phyloP scores from a whole-genome alignment of 2,329 filamentous ascomycete species.

The Aspergillus glaucus region DNA sequence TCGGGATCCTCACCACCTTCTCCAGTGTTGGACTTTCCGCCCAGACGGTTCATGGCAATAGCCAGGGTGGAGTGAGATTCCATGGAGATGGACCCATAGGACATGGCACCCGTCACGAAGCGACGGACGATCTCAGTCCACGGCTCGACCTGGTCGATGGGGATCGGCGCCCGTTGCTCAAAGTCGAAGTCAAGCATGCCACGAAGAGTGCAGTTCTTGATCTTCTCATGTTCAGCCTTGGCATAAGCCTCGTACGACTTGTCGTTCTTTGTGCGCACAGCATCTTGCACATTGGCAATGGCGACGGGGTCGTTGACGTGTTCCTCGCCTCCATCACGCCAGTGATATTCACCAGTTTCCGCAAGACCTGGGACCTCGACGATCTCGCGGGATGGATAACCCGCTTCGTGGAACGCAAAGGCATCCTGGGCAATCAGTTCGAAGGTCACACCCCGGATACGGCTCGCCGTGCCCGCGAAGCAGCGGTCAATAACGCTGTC shows the following conservation, averaged over 20 bases:
- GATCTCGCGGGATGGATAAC: slow-evolving; percentile 76
- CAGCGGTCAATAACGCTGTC: slow-evolving; percentile 88
- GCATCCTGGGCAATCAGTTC: slow-evolving; percentile 90
- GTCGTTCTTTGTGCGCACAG: slow-evolving; percentile 93
- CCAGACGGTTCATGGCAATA: slow-evolving; percentile 92
- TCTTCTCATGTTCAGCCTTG: slow-evolving; percentile 85
- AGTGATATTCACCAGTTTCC: slow-evolving; percentile 96
- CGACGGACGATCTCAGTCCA: slow-evolving; percentile 97
- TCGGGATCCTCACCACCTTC: slow-evolving; percentile 96
- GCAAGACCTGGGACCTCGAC: slow-evolving; percentile 70
- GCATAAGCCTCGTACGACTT: slow-evolving; percentile 98
- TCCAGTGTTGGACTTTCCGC: slow-evolving; percentile 95
- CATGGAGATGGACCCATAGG: slow-evolving; percentile 97
- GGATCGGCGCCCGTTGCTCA: slow-evolving; percentile 74
- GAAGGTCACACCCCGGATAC: slow-evolving; percentile 90
- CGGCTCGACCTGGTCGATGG: slow-evolving; percentile 93
- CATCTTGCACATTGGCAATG: slow-evolving; percentile 95
- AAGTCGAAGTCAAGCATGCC: slow-evolving; percentile 96
- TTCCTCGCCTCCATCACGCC: slow-evolving; percentile 91
- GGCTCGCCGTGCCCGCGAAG: slow-evolving; percentile 89
- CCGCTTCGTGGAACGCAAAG: slow-evolving; percentile 89
- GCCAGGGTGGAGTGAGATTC: slow-evolving; percentile 94
- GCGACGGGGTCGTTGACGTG: slow-evolving; percentile 93
- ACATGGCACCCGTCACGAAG: slow-evolving; percentile 97
- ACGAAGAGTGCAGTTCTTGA: slow-evolving; percentile 91